Conservation (phyloP, 306 rosid species). For the Vigna nakashimae region DNA sequence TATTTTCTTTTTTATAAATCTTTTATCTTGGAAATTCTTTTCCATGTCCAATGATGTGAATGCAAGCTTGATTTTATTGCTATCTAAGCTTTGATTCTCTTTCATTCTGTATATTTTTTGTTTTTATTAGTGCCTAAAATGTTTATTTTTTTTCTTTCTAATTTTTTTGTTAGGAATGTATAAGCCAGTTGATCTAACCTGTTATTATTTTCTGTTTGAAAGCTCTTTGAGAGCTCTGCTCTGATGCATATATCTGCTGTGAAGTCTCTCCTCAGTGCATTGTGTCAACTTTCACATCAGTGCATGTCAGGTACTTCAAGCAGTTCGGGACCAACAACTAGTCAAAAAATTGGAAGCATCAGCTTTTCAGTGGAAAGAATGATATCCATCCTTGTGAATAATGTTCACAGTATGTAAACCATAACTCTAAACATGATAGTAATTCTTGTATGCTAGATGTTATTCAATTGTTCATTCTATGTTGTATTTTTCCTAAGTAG, state of each 20-base stretch:
- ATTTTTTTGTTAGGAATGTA: constrained; percentile 29
- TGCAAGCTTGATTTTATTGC: constrained; percentile 15
- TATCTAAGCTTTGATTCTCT: constrained; percentile 12
- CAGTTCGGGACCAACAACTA: constrained; percentile 67
- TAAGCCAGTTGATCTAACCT: constrained; percentile 48
- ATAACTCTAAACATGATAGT: constrained; percentile 34
- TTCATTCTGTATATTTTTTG: constrained; percentile 10
- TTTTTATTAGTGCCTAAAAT: not conserved
- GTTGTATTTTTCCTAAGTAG: constrained; percentile 16
- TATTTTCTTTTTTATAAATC: constrained; percentile 12
- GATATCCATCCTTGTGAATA: constrained; percentile 91
- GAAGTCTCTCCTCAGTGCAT: constrained; percentile 90
- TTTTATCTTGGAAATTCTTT: constrained; percentile 24
- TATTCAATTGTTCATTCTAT: constrained; percentile 28
- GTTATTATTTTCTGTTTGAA: constrained; percentile 46
- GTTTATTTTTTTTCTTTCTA: constrained; percentile 15
- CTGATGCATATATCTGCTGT: constrained; percentile 91
- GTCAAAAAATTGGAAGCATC: constrained; percentile 88
- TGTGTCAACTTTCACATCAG: constrained; percentile 89
- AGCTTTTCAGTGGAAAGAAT: constrained; percentile 94
- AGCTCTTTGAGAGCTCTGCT: constrained; percentile 98
- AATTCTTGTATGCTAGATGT: constrained; percentile 35
- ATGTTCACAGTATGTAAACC: constrained; percentile 84
- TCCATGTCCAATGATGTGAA: constrained; percentile 28
- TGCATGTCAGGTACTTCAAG: constrained; percentile 70